Conservation (phyloP, 2,329 filamentous ascomycete species). For the Cercospora sp. region DNA sequence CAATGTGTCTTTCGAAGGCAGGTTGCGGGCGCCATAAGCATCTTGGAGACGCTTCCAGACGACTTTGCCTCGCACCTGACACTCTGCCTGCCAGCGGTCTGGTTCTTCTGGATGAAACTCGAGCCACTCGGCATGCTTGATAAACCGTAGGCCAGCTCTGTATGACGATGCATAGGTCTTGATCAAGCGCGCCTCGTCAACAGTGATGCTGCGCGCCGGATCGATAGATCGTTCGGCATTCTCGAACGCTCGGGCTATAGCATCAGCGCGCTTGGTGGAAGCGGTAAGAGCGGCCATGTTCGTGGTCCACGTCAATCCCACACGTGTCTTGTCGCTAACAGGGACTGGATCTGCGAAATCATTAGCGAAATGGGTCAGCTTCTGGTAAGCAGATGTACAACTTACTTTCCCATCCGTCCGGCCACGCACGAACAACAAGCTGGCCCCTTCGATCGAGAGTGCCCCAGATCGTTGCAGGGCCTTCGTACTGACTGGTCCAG, state of each 20-base stretch:
- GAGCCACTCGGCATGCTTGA: neutral
- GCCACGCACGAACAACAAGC: neutral
- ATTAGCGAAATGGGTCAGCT: neutral
- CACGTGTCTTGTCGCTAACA: neutral
- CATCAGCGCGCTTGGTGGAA: neutral
- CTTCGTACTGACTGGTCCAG: too few relatives aligned
- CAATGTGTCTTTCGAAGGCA: neutral
- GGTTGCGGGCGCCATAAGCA: neutral
- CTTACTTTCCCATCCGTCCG: neutral
- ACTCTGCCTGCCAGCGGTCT: neutral
- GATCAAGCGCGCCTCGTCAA: neutral
- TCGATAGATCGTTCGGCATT: neutral
- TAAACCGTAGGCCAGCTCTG: neutral
- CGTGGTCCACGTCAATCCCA: neutral
- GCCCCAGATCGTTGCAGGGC: too few relatives aligned
- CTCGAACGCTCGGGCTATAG: neutral
- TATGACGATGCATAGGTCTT: neutral
- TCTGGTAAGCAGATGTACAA: neutral
- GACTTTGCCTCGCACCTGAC: neutral
- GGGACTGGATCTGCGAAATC: neutral
- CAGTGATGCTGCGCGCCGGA: neutral
- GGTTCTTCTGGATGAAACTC: neutral
- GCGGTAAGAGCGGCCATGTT: neutral
- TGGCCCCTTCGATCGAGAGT: neutral
- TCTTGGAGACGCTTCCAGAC: neutral